phyloP scores from a whole-genome alignment of 2,329 filamentous ascomycete genomes.

The Apiospora koreana region DNA sequence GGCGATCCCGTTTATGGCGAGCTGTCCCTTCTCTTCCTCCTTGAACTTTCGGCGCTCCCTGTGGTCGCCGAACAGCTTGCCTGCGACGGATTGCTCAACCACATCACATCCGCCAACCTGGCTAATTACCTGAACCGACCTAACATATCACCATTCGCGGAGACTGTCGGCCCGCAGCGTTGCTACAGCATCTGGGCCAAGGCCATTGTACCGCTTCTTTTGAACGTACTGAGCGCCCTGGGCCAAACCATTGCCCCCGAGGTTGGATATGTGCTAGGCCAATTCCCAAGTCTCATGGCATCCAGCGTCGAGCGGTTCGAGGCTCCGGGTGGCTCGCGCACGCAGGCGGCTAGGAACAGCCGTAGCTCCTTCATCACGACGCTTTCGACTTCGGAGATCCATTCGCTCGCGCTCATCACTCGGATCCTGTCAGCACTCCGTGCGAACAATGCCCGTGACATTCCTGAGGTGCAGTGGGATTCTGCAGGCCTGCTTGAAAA shows the following conservation, averaged over 20 bases:
- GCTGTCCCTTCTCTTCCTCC: constrained; percentile 83
- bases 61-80: constrained; percentile 87
- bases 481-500: constrained; percentile 72
- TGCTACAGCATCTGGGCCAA: constrained; percentile 90
- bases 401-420: constrained; percentile 75
- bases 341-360: constrained; percentile 24
- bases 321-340: constrained; percentile 53
- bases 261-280: constrained; percentile 83
- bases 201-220: constrained; percentile 81
- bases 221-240: constrained; percentile 84
- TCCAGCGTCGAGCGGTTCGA: constrained; percentile 75
- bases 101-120: constrained; percentile 77
- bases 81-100: constrained; percentile 78
- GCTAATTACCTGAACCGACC: constrained; percentile 73
- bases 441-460: constrained; percentile 68
- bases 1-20: constrained; percentile 92
- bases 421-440: constrained; percentile 70
- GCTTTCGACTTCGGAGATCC: constrained; percentile 72
- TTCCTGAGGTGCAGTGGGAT: constrained; percentile 77
- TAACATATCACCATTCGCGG: constrained; percentile 76
- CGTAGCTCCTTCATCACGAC: constrained; percentile 64
- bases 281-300: constrained; percentile 77
- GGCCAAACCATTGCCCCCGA: constrained; percentile 82
- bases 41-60: constrained; percentile 82
- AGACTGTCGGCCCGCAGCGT: constrained; percentile 65